phyloP scores from a whole-genome alignment of 2,329 filamentous ascomycete genomes.

The Fusarium gaditjirri region DNA sequence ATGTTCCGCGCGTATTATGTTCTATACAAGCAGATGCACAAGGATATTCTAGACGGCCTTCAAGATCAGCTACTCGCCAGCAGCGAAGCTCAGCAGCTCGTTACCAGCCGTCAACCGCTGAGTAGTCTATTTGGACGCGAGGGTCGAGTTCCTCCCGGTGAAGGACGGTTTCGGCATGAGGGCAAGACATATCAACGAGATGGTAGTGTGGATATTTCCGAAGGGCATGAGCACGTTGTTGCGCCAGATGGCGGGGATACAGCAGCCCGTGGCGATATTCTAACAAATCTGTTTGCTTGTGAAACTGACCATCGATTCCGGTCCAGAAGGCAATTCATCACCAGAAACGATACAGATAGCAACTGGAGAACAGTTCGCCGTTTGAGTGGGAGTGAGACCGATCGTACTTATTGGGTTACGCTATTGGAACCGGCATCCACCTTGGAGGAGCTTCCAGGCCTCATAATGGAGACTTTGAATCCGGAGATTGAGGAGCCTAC shows the following conservation, averaged over 20 bases:
- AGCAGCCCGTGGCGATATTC: constrained; percentile 68
- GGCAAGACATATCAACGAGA: constrained; percentile 73
- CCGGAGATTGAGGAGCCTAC: constrained; percentile 45
- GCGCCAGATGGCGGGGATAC: constrained; percentile 70
- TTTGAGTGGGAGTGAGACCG: constrained; percentile 46
- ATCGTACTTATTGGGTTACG: constrained; percentile 56
- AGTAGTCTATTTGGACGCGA: constrained; percentile 80
- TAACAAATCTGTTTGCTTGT: constrained; percentile 63
- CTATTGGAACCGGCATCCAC: constrained; percentile 58
- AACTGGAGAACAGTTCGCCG: constrained; percentile 51
- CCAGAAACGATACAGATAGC: constrained; percentile 48
- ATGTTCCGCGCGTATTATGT: constrained; percentile 95
- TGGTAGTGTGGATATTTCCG: constrained; percentile 72
- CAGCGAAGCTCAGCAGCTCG: constrained; percentile 78
- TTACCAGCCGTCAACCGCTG: constrained; percentile 78
- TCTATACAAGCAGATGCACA: constrained; percentile 88
- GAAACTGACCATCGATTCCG: constrained; percentile 46
- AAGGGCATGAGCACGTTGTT: constrained; percentile 67
- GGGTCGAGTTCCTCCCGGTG: constrained; percentile 72
- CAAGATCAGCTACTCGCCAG: constrained; percentile 83
- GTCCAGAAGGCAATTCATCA: constrained; percentile 45
- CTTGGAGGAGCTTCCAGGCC: constrained; percentile 55
- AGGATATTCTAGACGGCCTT: constrained; percentile 81
- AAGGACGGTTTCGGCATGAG: constrained; percentile 66
- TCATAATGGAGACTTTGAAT: constrained; percentile 51